These are phyloP conservation scores for Colletotrichum spaethianum DNA, from an alignment of 2,329 filamentous ascomycete genomes.

Conservation along the genomic window DNA sequence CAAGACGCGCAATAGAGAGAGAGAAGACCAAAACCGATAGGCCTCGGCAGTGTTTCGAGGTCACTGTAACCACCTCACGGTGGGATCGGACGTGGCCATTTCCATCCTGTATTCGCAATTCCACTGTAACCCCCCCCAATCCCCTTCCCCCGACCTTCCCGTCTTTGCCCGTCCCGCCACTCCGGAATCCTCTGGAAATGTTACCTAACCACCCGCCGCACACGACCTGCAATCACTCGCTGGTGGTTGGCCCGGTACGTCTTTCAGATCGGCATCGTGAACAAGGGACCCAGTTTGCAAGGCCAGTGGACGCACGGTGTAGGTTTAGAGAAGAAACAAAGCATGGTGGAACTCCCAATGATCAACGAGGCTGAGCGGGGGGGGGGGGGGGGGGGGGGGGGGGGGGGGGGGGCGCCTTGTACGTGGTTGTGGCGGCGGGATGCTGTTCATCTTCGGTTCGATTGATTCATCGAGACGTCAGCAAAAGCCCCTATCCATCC, in stretches of 20 bases:
- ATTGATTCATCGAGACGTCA: constrained; percentile 11
- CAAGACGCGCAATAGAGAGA: not conserved
- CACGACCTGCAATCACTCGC: not conserved
- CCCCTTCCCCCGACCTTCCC: not conserved
- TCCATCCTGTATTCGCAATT: not conserved
- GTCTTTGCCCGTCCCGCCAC: constrained; percentile 1
- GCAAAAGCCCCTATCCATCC: not conserved
- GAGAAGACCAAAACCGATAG: not conserved
- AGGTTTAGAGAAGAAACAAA: not conserved
- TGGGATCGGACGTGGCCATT: not conserved
- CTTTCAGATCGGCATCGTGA: not conserved
- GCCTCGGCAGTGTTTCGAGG: not conserved
- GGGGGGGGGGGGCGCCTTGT: not conserved
- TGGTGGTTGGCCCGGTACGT: not conserved
- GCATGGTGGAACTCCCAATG: constrained; percentile 5
- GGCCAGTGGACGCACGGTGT: not conserved
- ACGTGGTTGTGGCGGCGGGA: not conserved
- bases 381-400: not conserved
- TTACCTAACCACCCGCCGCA: constrained; percentile 18
- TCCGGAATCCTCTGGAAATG: constrained; percentile 17
- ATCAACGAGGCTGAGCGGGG: constrained; percentile 27
- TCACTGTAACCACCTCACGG: not conserved
- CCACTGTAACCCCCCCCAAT: not conserved
- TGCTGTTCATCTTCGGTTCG: not conserved
- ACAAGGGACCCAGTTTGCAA: not conserved